Conservation (phyloP, 192 early-diverging fungal species). For the Lobosporangium transversale region DNA sequence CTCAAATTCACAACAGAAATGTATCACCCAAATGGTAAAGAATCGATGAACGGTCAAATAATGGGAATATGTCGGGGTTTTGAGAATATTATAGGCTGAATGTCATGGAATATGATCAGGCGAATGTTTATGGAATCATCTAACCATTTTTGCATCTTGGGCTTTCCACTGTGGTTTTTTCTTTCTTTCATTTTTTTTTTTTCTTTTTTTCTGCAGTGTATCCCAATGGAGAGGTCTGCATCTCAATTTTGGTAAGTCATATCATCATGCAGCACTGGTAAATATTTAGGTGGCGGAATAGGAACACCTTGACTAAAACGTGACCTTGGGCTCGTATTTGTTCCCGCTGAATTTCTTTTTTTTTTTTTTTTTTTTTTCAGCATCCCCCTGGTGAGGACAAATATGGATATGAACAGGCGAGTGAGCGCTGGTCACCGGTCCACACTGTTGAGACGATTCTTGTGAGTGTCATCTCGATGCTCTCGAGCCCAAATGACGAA, state of each 20-base stretch:
- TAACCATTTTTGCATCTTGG: background rate
- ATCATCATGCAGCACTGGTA: too few species aligned
- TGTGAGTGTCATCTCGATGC: conserved; percentile 90
- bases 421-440: conserved; percentile 93
- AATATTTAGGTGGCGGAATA: too few species aligned
- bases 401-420: conserved; percentile 90
- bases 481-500: conserved; percentile 94
- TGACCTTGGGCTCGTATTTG: too few species aligned
- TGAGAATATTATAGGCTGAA: background rate
- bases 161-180: background rate
- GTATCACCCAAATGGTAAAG: conserved; percentile 92
- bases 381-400: conserved; percentile 85
- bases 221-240: conserved; percentile 91
- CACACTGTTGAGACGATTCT: conserved; percentile 96
- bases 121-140: background rate
- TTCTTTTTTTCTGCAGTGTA: conserved; percentile 66
- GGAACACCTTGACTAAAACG: too few species aligned
- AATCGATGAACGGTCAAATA: too few species aligned
- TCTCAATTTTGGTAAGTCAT: conserved; percentile 86
- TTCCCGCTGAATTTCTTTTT: too few species aligned
- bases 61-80: too few species aligned
- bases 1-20: conserved; percentile 85
- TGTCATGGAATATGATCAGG: background rate
- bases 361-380: too few species aligned
- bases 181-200: background rate